phyloP scores from a whole-genome alignment of 192 early-diverging fungal species.

The Backusella westeae region DNA sequence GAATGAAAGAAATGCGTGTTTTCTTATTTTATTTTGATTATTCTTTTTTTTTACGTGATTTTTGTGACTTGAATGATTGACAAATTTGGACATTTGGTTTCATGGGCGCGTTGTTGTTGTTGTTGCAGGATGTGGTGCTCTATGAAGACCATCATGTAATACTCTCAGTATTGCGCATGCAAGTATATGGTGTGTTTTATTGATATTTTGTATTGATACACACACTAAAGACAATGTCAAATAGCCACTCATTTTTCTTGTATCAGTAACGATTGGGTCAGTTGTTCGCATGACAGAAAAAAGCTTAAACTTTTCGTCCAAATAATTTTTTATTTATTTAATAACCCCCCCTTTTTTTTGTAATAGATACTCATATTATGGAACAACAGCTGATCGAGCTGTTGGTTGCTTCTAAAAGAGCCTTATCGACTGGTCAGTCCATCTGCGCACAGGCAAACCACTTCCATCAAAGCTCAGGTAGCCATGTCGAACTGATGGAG shows the following conservation, averaged over 20 bases:
- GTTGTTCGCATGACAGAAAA: too few species aligned
- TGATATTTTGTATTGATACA: too few species aligned
- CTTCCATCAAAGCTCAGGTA: conserved; percentile 15
- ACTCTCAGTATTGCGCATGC: too few species aligned
- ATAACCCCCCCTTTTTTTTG: background rate
- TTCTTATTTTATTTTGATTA: background rate
- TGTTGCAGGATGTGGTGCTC: background rate
- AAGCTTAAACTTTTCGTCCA: too few species aligned
- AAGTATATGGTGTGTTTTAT: too few species aligned
- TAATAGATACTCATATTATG: conserved; percentile 6
- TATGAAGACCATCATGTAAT: too few species aligned
- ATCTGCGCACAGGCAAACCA: conserved; percentile 32
- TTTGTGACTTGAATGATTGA: background rate
- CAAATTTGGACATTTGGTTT: background rate
- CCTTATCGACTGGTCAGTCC: conserved; percentile 20
- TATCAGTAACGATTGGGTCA: too few species aligned
- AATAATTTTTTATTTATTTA: too few species aligned
- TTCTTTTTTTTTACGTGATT: background rate
- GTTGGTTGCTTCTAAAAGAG: conserved; percentile 32
- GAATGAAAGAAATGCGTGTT: background rate
- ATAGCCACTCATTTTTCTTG: too few species aligned
- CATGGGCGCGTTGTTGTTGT: background rate
- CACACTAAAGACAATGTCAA: too few species aligned
- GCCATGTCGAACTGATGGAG: conserved; percentile 28
- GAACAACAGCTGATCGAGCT: conserved; percentile 34